Conservation (phyloP, 2,329 filamentous ascomycete genomes). For the Aspergillus glaucus region DNA sequence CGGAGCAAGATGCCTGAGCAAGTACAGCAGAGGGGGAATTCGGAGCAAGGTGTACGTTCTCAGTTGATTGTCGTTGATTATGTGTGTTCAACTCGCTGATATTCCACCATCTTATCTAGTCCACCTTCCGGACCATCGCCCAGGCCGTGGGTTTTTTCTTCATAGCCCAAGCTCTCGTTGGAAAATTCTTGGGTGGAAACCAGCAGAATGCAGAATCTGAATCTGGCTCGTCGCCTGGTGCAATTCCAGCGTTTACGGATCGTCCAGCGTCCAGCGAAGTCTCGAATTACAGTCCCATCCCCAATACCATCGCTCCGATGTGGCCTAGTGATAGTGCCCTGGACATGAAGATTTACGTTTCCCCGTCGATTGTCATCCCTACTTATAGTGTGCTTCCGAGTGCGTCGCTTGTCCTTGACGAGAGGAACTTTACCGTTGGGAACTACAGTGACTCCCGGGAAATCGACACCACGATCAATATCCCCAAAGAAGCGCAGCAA, state of each 20-base stretch:
- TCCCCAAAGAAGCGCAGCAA: slow-evolving; percentile 74
- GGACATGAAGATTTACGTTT: slow-evolving; percentile 81
- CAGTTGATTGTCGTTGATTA: background rate
- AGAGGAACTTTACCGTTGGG: slow-evolving; percentile 72
- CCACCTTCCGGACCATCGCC: slow-evolving; percentile 38
- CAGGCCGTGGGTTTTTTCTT: slow-evolving; percentile 57
- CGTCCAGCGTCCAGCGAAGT: slow-evolving; percentile 49
- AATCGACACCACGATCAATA: slow-evolving; percentile 67
- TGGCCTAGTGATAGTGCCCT: slow-evolving; percentile 75
- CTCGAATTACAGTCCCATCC: slow-evolving; percentile 44
- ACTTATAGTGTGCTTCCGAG: slow-evolving; percentile 56
- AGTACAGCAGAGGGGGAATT: slow-evolving; percentile 30
- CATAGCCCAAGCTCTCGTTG: slow-evolving; percentile 52
- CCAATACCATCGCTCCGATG: slow-evolving; percentile 72
- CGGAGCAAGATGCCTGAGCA: slow-evolving; percentile 34
- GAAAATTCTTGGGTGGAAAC: slow-evolving; percentile 47
- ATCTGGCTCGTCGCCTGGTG: slow-evolving; percentile 16
- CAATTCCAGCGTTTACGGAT: slow-evolving; percentile 58
- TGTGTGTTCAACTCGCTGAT: slow-evolving; percentile 15
- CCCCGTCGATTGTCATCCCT: slow-evolving; percentile 63
- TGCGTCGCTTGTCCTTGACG: slow-evolving; percentile 68
- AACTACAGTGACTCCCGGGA: slow-evolving; percentile 73
- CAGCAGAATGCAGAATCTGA: slow-evolving; percentile 12
- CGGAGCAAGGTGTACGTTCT: slow-evolving; percentile 25
- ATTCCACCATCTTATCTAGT: slow-evolving; percentile 22